These are phyloP conservation scores for Theobroma grandiflorum DNA, from an alignment of 441 rosid genomes.

Conservation along the genomic window DNA sequence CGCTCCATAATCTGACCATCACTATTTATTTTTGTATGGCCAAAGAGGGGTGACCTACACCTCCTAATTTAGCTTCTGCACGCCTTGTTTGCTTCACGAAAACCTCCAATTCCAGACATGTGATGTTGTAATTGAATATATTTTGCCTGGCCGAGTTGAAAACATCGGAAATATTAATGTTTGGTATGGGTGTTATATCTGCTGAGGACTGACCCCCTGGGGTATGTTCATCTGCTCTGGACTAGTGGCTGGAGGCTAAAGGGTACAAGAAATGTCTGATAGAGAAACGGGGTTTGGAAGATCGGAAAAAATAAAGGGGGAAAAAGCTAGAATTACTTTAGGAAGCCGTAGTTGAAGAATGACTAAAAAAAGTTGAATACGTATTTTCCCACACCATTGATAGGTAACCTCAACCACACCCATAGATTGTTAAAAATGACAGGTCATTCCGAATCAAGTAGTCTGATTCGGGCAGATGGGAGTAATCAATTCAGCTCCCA, in stretches of 20 bases:
- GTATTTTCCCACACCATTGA: background rate
- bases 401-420: background rate
- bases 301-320: background rate
- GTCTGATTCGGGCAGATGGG: background rate
- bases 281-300: background rate
- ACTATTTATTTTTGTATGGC: background rate
- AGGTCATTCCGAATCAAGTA: background rate
- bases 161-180: background rate
- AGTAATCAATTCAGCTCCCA: background rate
- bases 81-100: slow-evolving; percentile 51
- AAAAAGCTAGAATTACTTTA: background rate
- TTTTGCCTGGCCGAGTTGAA: background rate
- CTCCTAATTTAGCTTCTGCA: slow-evolving; percentile 47
- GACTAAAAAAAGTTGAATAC: background rate
- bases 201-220: slow-evolving; percentile 24
- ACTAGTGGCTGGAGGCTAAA: background rate
- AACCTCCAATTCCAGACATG: slow-evolving; percentile 26
- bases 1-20: background rate
- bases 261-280: slow-evolving; percentile 3
- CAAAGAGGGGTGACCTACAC: slow-evolving; percentile 34
- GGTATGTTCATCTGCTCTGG: slow-evolving; percentile 35
- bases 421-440: background rate
- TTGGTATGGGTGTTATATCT: slow-evolving; percentile 51
- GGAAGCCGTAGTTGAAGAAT: background rate
- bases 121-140: background rate